Base-by-base conservation (phyloP, 108 stramenopile genomes). In the Nannochloropsis salina region DNA sequence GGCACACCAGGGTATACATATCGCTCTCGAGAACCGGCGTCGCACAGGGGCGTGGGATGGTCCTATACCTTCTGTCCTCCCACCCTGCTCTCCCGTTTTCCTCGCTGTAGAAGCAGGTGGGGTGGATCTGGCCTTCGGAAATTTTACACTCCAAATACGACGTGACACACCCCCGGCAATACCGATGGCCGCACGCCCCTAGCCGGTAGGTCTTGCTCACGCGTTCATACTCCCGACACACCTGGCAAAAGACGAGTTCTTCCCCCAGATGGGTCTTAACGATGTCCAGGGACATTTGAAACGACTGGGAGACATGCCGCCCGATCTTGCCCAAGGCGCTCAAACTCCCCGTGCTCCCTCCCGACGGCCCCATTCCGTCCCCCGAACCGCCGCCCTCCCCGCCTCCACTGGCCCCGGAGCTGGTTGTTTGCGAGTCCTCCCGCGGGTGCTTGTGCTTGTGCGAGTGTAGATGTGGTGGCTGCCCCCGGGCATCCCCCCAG, bases 91-190 rank as follows among this genome's bases (percentile, higher is more conserved):
- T n/a, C 61, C 61, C n/a, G 20, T 15, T 4, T 4, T 74, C 61
- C 61, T 74, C 61, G 61, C 61, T 74, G n/a, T 6, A 74, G 61
- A 74, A 74, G n/a, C 61, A 74, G 61, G 61, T 74, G 61, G 61
- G 61, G 20, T 74, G 83, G 89, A 79, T 89, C 43, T 88, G 80
- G 1, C 90, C 92, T 2, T 87, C 92, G 42, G 86, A 43, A 40
- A 93, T 61, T 81, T 92, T 92, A 41, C 82, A 92, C n/a, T 79
- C 80, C 79, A 92, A 82, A 80, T 92, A 92, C 44, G 84, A 92
- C 43, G 80, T 82, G 9, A 93, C 43, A 83, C 93, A 93, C 6
- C 86, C 82, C 9, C 80, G 51, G 83, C 93, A 93, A 44, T 90
- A 92, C 0, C 44, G 81, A 85, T 93, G 93, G 18, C 87, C 80